Evolutionary conservation across 2,329 filamentous ascomycete genomes (phyloP).

Genomic region (Trichophaea hybrida): DNA sequence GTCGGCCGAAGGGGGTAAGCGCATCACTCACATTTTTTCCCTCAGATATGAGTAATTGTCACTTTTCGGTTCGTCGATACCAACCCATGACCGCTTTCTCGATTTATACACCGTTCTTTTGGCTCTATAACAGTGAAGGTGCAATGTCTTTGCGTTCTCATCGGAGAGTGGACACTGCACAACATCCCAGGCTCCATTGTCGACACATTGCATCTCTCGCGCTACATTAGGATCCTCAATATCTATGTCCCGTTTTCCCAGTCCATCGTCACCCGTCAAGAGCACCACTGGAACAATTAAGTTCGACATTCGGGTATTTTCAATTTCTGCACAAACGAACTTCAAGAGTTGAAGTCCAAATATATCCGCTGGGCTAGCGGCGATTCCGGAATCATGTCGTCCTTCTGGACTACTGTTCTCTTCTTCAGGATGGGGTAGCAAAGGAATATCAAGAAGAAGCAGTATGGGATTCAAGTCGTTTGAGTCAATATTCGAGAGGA

Average conservation of each 20-base stretch:
- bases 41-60: constrained; percentile 63
- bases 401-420: constrained; percentile 20
- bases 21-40: constrained; percentile 56
- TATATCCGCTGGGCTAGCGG: constrained; percentile 22
- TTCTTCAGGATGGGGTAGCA: constrained; percentile 25
- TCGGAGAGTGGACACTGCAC: constrained; percentile 63
- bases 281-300: constrained; percentile 20
- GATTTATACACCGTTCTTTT: constrained; percentile 59
- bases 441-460: constrained; percentile 40
- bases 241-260: background rate
- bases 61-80: constrained; percentile 52
- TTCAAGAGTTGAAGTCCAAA: constrained; percentile 26
- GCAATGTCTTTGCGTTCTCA: constrained; percentile 58
- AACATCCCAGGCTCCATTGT: constrained; percentile 76
- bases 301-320: constrained; percentile 19
- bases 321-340: constrained; percentile 25
- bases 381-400: constrained; percentile 27
- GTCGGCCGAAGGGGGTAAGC: background rate
- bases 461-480: constrained; percentile 41
- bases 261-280: constrained; percentile 9
- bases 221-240: constrained; percentile 32
- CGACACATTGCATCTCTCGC: constrained; percentile 57
- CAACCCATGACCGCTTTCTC: constrained; percentile 83
- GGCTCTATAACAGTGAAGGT: constrained; percentile 70
- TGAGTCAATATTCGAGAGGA: constrained; percentile 40